Conservation (phyloP, 2,329 filamentous ascomycete species). For the Sclerotinia spermophila region DNA sequence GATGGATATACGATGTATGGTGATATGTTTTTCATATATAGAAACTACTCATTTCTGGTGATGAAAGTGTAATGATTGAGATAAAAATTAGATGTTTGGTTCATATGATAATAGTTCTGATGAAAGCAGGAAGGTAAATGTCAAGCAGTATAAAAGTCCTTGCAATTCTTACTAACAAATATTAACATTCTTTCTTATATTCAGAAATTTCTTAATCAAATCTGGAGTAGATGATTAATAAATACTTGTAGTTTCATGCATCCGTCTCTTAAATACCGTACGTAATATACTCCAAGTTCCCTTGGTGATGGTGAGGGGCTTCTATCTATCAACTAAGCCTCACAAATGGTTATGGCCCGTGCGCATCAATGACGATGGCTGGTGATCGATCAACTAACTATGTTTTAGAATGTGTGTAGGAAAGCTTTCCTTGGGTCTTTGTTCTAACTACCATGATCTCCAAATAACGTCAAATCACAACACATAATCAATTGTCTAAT, state of each 20-base stretch:
- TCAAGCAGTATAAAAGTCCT: not conserved
- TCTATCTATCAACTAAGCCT: not conserved
- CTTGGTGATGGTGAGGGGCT: slow-evolving; percentile 3
- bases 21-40: too few relatives aligned
- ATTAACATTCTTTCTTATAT: not conserved
- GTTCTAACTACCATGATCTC: not conserved
- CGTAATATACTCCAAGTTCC: too few relatives aligned
- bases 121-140: not conserved
- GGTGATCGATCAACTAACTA: slow-evolving; percentile 9
- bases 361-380: slow-evolving; percentile 15
- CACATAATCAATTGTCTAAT: not conserved
- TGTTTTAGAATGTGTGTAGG: not conserved
- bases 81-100: not conserved
- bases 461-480: not conserved
- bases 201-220: not conserved
- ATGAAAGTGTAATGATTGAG: not conserved
- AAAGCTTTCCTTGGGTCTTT: not conserved
- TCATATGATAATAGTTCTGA: not conserved
- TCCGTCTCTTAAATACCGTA: too few relatives aligned
- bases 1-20: too few relatives aligned
- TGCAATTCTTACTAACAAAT: not conserved
- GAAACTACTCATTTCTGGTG: too few relatives aligned
- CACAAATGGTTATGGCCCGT: not conserved
- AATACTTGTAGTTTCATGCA: not conserved
- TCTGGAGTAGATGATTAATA: not conserved